Conservation (phyloP, 805 yeast genomes). For the Teunomyces barrocoloradensis region DNA sequence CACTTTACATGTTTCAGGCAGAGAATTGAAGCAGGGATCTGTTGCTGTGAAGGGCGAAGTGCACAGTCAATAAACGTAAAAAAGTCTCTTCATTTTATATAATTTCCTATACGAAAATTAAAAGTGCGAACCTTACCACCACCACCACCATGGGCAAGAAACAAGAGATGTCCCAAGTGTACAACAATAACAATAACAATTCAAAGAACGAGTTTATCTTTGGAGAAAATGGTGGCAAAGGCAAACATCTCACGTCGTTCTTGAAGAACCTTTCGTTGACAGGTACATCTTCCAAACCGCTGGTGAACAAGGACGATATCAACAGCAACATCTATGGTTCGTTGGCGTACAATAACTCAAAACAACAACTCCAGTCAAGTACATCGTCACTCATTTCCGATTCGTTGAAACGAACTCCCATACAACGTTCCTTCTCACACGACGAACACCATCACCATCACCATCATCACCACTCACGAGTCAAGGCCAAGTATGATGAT, state of each 20-base stretch:
- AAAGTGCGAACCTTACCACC: neutral
- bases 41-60: constrained; percentile 57
- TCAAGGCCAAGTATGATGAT: constrained; percentile 52
- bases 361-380: neutral
- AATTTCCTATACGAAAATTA: neutral
- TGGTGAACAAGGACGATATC: constrained; percentile 18
- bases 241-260: constrained; percentile 54
- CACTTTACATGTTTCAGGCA: constrained; percentile 60
- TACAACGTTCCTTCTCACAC: constrained; percentile 15
- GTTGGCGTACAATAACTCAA: constrained; percentile 18
- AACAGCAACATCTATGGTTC: constrained; percentile 41
- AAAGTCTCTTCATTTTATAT: neutral
- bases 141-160: constrained; percentile 35
- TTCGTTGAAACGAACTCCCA: constrained; percentile 10
- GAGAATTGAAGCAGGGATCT: constrained; percentile 61
- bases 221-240: constrained; percentile 67
- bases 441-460: constrained; percentile 1
- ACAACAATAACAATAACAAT: constrained; percentile 17
- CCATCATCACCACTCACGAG: constrained; percentile 1
- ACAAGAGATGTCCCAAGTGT: constrained; percentile 45
- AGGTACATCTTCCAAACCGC: constrained; percentile 17
- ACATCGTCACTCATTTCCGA: constrained; percentile 5
- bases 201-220: constrained; percentile 58
- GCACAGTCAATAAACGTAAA: constrained; percentile 4
- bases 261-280: constrained; percentile 44